These are phyloP conservation scores for Gyromitra esculenta DNA, from an alignment of 2,329 filamentous ascomycete genomes.

Conservation along the genomic window DNA sequence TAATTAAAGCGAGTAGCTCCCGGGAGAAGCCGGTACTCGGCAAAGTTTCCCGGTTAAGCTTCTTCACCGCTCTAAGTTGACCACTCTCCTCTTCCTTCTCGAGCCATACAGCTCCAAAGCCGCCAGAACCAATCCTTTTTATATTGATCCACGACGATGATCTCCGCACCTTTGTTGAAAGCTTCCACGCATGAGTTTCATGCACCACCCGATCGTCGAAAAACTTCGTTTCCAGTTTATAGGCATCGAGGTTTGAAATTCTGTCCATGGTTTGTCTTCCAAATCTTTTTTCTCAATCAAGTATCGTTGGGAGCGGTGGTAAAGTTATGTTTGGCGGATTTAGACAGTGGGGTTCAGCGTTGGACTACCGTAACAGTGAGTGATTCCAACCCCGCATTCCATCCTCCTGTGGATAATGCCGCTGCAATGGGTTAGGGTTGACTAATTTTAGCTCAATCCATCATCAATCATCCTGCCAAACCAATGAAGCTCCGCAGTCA, in stretches of 20 bases:
- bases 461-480: no score
- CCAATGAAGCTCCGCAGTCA: no score
- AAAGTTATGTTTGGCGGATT: no score
- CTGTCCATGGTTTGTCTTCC: no score
- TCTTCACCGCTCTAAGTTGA: background rate
- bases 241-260: background rate
- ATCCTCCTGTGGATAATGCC: no score
- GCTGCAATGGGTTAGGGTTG: no score
- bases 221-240: constrained; percentile 12
- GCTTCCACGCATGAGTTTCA: background rate
- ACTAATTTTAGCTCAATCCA: no score
- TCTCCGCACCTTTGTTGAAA: background rate
- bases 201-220: background rate
- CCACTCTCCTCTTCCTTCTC: background rate
- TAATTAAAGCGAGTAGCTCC: background rate
- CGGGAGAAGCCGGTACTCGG: background rate
- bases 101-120: constrained; percentile 4
- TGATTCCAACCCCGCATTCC: no score
- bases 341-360: no score
- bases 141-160: constrained; percentile 2
- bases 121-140: background rate
- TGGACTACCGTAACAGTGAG: no score
- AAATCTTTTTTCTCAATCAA: no score
- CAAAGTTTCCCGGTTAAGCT: background rate
- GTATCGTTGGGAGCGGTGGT: no score